Conservation (phyloP, 202 grass and related monocot species). For the Musa balbisiana region DNA sequence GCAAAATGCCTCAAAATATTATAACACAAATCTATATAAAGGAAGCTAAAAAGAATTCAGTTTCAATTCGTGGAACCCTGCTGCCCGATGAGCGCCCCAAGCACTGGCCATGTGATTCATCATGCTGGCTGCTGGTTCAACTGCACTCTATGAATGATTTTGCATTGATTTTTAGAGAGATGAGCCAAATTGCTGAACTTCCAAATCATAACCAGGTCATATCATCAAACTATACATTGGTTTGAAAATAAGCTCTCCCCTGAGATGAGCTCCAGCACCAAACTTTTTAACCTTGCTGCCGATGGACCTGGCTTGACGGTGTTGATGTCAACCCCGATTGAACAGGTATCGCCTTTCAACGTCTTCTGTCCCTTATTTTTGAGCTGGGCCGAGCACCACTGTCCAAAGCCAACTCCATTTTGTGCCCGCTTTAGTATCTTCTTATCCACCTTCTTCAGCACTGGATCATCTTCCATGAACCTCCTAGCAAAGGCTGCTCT, state of each 20-base stretch:
- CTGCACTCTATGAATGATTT: neutral
- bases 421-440: conserved; percentile 33
- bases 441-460: conserved; percentile 50
- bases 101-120: too few species aligned
- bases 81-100: too few species aligned
- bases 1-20: too few species aligned
- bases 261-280: conserved; percentile 31
- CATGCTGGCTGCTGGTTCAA: neutral
- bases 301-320: conserved; percentile 23
- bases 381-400: conserved; percentile 14
- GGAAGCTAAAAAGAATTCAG: too few species aligned
- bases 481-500: conserved; percentile 52
- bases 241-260: conserved; percentile 31
- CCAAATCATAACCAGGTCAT: neutral
- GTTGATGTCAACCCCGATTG: conserved; percentile 21
- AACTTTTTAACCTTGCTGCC: conserved; percentile 32
- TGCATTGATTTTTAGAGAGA: neutral
- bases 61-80: too few species aligned
- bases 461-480: conserved; percentile 36
- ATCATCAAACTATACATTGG: neutral
- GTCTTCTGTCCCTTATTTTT: neutral
- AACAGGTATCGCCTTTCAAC: neutral
- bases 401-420: conserved; percentile 15
- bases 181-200: neutral
- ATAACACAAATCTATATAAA: too few species aligned